Evolutionary conservation across 2,329 filamentous ascomycete genomes (phyloP).

Genomic region (Didymosphaeria variabile): DNA sequence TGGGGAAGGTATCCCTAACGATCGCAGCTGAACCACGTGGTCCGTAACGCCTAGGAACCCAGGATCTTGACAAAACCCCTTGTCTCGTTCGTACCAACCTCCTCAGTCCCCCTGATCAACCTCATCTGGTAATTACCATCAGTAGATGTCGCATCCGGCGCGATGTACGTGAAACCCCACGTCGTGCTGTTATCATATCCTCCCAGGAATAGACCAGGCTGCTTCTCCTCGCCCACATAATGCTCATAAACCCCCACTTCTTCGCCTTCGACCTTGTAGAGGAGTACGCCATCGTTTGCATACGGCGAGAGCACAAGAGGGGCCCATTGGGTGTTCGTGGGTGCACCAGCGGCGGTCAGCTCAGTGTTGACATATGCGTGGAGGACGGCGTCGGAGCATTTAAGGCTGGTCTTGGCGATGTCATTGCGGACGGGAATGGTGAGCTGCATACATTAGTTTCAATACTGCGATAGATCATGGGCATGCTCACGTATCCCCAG

Average conservation of each 20-base stretch:
- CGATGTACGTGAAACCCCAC: slow-evolving; percentile 31
- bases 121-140: slow-evolving; percentile 26
- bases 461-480: background rate
- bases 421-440: slow-evolving; percentile 27
- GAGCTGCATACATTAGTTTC: slow-evolving; percentile 19
- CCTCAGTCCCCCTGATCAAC: slow-evolving; percentile 23
- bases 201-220: slow-evolving; percentile 30
- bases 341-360: slow-evolving; percentile 21
- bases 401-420: slow-evolving; percentile 26
- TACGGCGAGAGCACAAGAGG: slow-evolving; percentile 24
- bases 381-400: slow-evolving; percentile 24
- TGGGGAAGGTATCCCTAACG: background rate
- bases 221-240: slow-evolving; percentile 29
- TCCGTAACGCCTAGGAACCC: background rate
- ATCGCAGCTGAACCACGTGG: background rate
- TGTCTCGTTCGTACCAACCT: slow-evolving; percentile 25
- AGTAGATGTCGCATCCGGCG: slow-evolving; percentile 15
- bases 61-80: slow-evolving; percentile 25
- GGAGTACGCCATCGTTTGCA: slow-evolving; percentile 23
- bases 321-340: slow-evolving; percentile 23
- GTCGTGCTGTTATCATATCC: slow-evolving; percentile 28
- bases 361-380: slow-evolving; percentile 21
- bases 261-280: slow-evolving; percentile 28
- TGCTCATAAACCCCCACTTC: slow-evolving; percentile 30
- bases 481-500: slow-evolving; percentile 23